Base-by-base conservation (phyloP, 257 asterid genomes). In the Petunia secreta region DNA sequence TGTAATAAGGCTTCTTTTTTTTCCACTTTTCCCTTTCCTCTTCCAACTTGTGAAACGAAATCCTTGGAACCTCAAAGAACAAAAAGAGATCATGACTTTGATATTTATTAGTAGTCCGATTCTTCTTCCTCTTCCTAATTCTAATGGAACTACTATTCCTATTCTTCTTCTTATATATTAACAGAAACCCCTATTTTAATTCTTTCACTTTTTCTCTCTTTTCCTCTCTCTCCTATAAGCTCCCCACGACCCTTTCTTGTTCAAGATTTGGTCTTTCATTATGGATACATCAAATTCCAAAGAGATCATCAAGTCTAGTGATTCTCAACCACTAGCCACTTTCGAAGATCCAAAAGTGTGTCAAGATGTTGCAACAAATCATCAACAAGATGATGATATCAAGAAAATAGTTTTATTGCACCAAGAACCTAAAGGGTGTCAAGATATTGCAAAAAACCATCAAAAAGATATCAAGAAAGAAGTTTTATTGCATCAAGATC, bases 341-440 rank as follows among this genome's bases (percentile, higher is more conserved):
- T 79, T 81, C 7, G 40, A 64, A 34, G 63, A 52, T 77, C 38
- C 69, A 55, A 80, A 68, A 52, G 79, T 40, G 65, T 53, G 59
- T 16, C 58, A 25, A 25, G 6, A n/a, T 8, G n/a, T 76, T 74
- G 34, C 62, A 81, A 4, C 13, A 5, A 39, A 46, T 58, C 25
- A 36, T 76, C 15, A 37, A 36, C 4, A 69, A 46, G 43, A 46
- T 46, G 77, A 25, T 69, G 3, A 69, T 25, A 25, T 3, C n/a
- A 69, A 69, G 59, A 69, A 46, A 9, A 46, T 8, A 25, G 4
- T 40, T 9, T 6, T 66, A 55, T 48, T 46, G 50, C 73, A 75
- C 8, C 67, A 64, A 77, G n/a, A 44, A 1, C 1, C 11, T 46
- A 46, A 73, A 75, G 64, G 46, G 46, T 36, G 43, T 50, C 48